Percentiles rank a stretch among this genome's conserved stretches.
Evolutionary conservation across 331 rosid genomes (phyloP).

Genomic region (Quercus lobata): DNA sequence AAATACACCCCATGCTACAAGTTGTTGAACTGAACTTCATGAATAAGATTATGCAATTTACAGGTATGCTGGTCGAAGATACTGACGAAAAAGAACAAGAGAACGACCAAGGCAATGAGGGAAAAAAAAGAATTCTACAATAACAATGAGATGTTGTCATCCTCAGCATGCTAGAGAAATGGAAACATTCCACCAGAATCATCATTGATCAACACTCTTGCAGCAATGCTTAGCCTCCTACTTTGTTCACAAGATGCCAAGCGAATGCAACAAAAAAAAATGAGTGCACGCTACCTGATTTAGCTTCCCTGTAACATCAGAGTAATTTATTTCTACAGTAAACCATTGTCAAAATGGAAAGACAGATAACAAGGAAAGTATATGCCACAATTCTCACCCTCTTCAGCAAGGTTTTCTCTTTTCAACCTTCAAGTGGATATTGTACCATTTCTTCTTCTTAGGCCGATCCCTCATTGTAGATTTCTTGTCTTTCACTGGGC

Average conservation of each 20-base stretch:
- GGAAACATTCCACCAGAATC: constrained; percentile 14
- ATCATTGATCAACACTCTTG: constrained; percentile 25
- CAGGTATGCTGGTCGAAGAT: constrained; percentile 41
- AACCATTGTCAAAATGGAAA: background rate
- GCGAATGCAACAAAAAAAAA: constrained; percentile 20
- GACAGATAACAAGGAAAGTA: constrained; percentile 16
- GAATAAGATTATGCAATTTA: constrained; percentile 69
- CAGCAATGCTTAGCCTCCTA: constrained; percentile 25
- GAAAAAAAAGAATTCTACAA: constrained; percentile 48
- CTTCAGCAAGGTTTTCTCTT: constrained; percentile 88
- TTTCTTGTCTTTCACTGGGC: constrained; percentile 63
- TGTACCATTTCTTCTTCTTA: constrained; percentile 92
- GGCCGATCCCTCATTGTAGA: constrained; percentile 57
- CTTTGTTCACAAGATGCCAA: constrained; percentile 33
- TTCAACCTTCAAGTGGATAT: constrained; percentile 81
- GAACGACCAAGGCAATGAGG: background rate
- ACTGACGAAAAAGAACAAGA: constrained; percentile 23
- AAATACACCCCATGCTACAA: constrained; percentile 44
- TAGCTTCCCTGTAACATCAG: constrained; percentile 23
- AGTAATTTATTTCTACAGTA: constrained; percentile 10
- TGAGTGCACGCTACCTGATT: constrained; percentile 6
- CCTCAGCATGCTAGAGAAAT: constrained; percentile 37
- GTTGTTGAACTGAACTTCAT: constrained; percentile 30
- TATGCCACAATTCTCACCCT: constrained; percentile 38
- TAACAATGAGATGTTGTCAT: constrained; percentile 46